Evolutionary conservation across 2,329 filamentous ascomycete genomes (phyloP).

Genomic region (Colletotrichum higginsianum): DNA sequence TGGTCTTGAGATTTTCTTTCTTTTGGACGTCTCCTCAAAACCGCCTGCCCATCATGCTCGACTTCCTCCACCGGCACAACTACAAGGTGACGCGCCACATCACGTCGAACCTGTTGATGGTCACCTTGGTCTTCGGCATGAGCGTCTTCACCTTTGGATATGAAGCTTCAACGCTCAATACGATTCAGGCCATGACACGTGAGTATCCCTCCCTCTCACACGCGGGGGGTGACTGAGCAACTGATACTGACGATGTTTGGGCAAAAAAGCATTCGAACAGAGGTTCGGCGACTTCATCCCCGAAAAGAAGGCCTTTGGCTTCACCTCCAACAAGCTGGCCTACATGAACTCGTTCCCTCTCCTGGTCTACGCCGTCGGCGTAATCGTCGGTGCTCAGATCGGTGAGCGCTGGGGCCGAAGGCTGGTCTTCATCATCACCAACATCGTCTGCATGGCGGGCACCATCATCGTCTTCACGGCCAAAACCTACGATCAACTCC

Average conservation of each 20-base stretch:
- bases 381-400: slow-evolving; percentile 40
- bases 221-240: too few species aligned
- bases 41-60: slow-evolving; percentile 34
- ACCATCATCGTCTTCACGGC: slow-evolving; percentile 40
- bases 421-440: slow-evolving; percentile 42
- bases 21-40: slow-evolving; percentile 36
- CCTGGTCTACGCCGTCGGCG: slow-evolving; percentile 42
- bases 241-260: neutral
- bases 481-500: slow-evolving; percentile 34
- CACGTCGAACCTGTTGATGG: slow-evolving; percentile 43
- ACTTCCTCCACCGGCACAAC: slow-evolving; percentile 41
- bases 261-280: slow-evolving; percentile 37
- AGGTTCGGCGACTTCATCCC: slow-evolving; percentile 42
- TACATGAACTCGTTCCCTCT: slow-evolving; percentile 46
- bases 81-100: slow-evolving; percentile 43
- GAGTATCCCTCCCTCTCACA: slow-evolving; percentile 2
- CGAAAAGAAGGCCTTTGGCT: slow-evolving; percentile 31
- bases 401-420: slow-evolving; percentile 43
- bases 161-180: slow-evolving; percentile 44
- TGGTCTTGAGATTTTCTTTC: slow-evolving; percentile 29
- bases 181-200: slow-evolving; percentile 45
- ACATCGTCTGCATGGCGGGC: slow-evolving; percentile 41
- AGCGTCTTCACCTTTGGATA: slow-evolving; percentile 46
- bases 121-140: slow-evolving; percentile 43
- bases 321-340: slow-evolving; percentile 43